These are phyloP conservation scores for Neurospora tetraspora DNA, from an alignment of 495 filamentous ascomycete species.

Conservation along the genomic window DNA sequence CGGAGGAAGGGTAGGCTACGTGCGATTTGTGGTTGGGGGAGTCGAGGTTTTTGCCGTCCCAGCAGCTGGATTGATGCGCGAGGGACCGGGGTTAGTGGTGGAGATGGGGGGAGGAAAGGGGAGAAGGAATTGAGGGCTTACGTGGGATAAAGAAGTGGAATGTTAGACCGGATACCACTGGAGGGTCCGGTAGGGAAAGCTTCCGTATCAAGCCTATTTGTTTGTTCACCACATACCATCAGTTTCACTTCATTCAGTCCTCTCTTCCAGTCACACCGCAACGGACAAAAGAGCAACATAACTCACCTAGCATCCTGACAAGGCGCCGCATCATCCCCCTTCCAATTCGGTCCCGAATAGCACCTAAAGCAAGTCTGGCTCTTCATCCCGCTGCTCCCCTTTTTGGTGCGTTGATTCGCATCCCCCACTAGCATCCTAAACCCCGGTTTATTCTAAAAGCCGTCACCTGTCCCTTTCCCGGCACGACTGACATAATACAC, in stretches of 20 bases:
- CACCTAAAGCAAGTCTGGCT: constrained; percentile 33
- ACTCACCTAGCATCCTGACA: constrained; percentile 16
- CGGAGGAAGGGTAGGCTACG: constrained; percentile 48
- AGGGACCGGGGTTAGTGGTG: no score
- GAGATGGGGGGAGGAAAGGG: constrained; percentile 9
- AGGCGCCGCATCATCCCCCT: constrained; percentile 27
- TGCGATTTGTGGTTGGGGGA: constrained; percentile 54
- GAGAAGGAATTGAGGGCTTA: constrained; percentile 30
- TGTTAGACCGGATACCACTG: constrained; percentile 31
- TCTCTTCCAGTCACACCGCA: no score
- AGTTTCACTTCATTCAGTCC: no score
- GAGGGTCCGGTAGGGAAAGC: constrained; percentile 16
- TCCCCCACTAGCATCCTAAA: constrained; percentile 34
- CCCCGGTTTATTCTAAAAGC: constrained; percentile 34
- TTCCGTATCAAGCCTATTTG: constrained; percentile 19
- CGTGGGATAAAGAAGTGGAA: constrained; percentile 34
- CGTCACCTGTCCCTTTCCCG: constrained; percentile 21
- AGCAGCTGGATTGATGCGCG: constrained; percentile 25
- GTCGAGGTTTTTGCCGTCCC: constrained; percentile 48
- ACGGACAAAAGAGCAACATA: no score
- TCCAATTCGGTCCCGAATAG: constrained; percentile 25
- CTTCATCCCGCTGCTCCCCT: constrained; percentile 9
- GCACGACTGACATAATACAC: constrained; percentile 35
- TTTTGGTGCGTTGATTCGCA: constrained; percentile 18
- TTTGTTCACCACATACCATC: not conserved